Percentiles rank a stretch among this genome's conserved stretches.
These are phyloP conservation scores for Sarcodon aspratus DNA, from an alignment of 768 basidiomycete genomes.

Conservation along the genomic window DNA sequence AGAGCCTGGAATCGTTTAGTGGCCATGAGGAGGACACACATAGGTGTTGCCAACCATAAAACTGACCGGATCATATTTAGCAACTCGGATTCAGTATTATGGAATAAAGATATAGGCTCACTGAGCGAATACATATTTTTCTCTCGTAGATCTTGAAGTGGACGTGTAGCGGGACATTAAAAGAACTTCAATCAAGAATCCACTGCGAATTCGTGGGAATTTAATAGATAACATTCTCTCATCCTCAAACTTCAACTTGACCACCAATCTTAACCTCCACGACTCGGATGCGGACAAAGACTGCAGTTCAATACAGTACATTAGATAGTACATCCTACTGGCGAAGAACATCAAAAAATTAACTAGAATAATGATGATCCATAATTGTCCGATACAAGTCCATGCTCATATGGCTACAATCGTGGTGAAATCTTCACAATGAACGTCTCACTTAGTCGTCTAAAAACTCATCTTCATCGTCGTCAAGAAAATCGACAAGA, in stretches of 20 bases:
- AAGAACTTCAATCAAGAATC: no score
- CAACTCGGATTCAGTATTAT: not conserved
- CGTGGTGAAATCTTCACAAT: not conserved
- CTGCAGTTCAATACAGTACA: not conserved
- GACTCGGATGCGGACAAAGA: no score
- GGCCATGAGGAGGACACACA: constrained; percentile 6
- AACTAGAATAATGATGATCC: not conserved
- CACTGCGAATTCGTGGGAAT: no score
- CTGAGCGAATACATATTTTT: constrained; percentile 8
- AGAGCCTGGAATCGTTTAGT: not conserved
- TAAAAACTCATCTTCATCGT: not conserved
- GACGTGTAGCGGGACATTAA: no score
- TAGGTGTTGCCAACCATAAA: constrained; percentile 27
- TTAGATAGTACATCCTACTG: not conserved
- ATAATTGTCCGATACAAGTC: not conserved
- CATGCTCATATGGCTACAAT: not conserved
- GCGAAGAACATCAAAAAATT: not conserved
- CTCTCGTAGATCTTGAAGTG: no score
- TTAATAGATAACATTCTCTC: no score
- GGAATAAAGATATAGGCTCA: not conserved
- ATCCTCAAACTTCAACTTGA: no score
- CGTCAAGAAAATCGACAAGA: not conserved
- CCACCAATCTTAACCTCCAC: no score
- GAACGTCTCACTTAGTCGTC: not conserved
- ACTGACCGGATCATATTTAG: constrained; percentile 6